A percentile compares a stretch with the other conserved stretches of the same genome.
phyloP scores from a whole-genome alignment of 768 basidiomycete genomes.

The Mycena venus region DNA sequence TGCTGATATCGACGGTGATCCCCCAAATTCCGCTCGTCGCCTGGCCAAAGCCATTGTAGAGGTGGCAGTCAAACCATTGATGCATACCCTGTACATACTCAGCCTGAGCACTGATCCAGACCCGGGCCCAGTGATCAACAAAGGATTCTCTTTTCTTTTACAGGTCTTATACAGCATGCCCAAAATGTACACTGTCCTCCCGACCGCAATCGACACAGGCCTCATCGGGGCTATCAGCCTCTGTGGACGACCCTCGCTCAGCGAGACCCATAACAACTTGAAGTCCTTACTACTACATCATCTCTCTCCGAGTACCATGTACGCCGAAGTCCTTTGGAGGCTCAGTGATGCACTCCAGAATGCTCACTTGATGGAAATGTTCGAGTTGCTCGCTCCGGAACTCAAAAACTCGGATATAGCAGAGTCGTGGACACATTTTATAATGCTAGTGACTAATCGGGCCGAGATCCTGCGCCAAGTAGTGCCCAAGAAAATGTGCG shows the following conservation, averaged over 20 bases:
- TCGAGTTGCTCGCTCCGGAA: background rate
- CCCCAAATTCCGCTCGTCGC: background rate
- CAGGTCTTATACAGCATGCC: background rate
- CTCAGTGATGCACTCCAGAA: no score
- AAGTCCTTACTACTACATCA: background rate
- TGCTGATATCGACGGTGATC: background rate
- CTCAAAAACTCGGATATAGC: background rate
- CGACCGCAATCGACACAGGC: background rate
- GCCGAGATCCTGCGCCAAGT: background rate
- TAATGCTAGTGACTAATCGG: background rate
- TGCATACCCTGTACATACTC: background rate
- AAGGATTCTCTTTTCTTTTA: background rate
- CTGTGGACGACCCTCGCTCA: background rate
- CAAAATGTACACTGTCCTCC: background rate
- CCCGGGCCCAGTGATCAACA: background rate
- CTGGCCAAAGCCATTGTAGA: background rate
- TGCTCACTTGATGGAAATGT: no score
- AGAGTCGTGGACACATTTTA: background rate
- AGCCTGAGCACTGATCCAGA: background rate
- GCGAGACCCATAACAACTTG: no score
- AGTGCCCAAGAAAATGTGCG: background rate
- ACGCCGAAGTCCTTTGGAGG: background rate
- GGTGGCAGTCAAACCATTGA: background rate
- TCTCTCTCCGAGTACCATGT: background rate
- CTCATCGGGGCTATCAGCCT: background rate